Evolutionary conservation across 1,284 basidiomycete genomes (phyloP), one percentile per base, ranked within the genome.

Genomic region (Ceratobasidium sp.): DNA sequence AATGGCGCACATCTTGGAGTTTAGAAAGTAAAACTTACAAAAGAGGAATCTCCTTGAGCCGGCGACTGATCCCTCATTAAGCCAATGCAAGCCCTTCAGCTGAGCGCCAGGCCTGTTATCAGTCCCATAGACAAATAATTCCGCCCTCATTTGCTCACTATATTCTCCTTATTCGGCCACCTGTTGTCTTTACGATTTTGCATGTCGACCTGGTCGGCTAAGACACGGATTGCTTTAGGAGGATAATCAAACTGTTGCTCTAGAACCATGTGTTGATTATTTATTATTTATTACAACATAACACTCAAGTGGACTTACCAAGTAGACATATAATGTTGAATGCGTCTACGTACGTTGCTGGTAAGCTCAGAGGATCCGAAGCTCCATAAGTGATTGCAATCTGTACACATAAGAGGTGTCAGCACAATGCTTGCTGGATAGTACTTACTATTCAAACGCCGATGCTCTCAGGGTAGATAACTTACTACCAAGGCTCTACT

Each of bases 101-200:
- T 38, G 11, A 4, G 35, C 35, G 35, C 35, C 35, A 38, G 35
- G n/a, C n/a, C n/a, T n/a, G n/a, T n/a, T n/a, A n/a, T n/a, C n/a
- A n/a, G n/a, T n/a, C n/a, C n/a, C n/a, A n/a, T n/a, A n/a, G n/a
- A n/a, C n/a, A n/a, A n/a, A n/a, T n/a, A n/a, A n/a, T n/a, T n/a
- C n/a, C n/a, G n/a, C n/a, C n/a, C n/a, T n/a, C n/a, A n/a, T n/a
- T n/a, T 38, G 11, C 52, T 55, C 16, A 59, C 57, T n/a, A 59
- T 59, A 14, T 59, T 59, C 16, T 38, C 6, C 23, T 59, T 59
- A 11, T 30, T 59, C 6, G 57, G 57, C 57, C 57, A 59, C 41
- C 57, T 30, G 2, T 7, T n/a, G 23, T 59, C 57, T 41, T 59
- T 59, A 5, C 32, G 30, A n/a, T 35, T 59, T 2, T 41, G 18